phyloP scores from a whole-genome alignment of 371 early-diverging fungal species.

The Mortierella sp. region DNA sequence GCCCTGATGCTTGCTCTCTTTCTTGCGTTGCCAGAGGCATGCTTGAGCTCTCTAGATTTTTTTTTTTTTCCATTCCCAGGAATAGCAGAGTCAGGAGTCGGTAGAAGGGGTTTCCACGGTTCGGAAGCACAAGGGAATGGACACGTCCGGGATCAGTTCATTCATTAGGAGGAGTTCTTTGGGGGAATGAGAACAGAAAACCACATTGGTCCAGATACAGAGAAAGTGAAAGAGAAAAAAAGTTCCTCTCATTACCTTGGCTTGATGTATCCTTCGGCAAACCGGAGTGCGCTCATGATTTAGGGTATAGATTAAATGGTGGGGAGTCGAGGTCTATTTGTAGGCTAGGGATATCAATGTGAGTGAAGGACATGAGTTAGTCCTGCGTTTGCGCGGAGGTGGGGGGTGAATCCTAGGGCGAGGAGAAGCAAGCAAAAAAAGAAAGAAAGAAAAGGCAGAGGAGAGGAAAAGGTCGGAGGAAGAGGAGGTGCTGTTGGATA shows the following conservation, averaged over 20 bases:
- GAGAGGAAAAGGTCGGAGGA: too few relatives aligned
- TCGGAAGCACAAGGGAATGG: background rate
- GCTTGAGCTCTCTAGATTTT: conserved; percentile 15
- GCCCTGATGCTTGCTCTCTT: conserved; percentile 51
- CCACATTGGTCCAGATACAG: too few relatives aligned
- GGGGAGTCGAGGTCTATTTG: background rate
- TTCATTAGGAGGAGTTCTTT: too few relatives aligned
- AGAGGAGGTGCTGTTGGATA: too few relatives aligned
- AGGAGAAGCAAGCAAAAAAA: background rate
- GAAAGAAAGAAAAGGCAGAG: too few relatives aligned
- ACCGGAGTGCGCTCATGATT: conserved; percentile 30
- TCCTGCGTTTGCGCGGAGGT: too few relatives aligned
- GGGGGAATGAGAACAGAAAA: too few relatives aligned
- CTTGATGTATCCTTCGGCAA: conserved; percentile 42
- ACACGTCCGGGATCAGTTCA: too few relatives aligned
- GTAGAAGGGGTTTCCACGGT: background rate
- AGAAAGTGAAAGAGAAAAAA: background rate
- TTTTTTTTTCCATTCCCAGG: conserved; percentile 1
- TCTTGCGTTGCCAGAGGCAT: conserved; percentile 41
- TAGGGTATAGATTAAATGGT: background rate
- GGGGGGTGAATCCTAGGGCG: background rate
- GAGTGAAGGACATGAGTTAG: background rate
- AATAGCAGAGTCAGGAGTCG: background rate
- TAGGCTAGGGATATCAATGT: background rate
- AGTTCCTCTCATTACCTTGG: conserved; percentile 24